These are phyloP conservation scores for Athelia sp. DNA, from an alignment of 1,284 basidiomycete genomes.

Conservation along the genomic window DNA sequence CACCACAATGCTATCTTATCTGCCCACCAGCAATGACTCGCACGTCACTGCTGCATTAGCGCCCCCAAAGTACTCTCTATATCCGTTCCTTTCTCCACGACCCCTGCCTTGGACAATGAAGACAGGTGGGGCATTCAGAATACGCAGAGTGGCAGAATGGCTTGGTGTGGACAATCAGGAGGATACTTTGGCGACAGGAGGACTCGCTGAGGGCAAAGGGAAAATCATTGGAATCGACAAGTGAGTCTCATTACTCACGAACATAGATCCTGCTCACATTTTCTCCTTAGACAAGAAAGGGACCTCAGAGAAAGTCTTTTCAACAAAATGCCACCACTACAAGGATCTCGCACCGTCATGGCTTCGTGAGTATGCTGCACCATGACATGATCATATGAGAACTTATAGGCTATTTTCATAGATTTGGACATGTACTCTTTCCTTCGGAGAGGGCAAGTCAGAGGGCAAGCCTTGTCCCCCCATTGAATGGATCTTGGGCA, in stretches of 20 bases:
- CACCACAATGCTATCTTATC: slow-evolving; percentile 30
- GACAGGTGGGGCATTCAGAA: slow-evolving; percentile 43
- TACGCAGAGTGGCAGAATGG: slow-evolving; percentile 60
- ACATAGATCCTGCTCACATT: slow-evolving; percentile 1
- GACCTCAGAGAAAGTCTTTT: slow-evolving; percentile 13
- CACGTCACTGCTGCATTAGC: slow-evolving; percentile 23
- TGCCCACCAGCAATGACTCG: slow-evolving; percentile 26
- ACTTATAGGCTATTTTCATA: slow-evolving; percentile 20
- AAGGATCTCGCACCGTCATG: slow-evolving; percentile 23
- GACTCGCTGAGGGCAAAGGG: slow-evolving; percentile 28
- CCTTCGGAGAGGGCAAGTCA: slow-evolving; percentile 28
- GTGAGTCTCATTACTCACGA: slow-evolving; percentile 21
- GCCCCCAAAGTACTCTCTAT: slow-evolving; percentile 46
- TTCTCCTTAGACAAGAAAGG: not conserved
- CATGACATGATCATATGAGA: too few relatives aligned
- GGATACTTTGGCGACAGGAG: slow-evolving; percentile 30
- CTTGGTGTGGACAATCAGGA: slow-evolving; percentile 31
- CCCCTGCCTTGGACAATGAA: slow-evolving; percentile 43
- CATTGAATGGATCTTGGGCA: slow-evolving; percentile 40
- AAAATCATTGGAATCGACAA: slow-evolving; percentile 25
- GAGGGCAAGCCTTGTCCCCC: slow-evolving; percentile 39
- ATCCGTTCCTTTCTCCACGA: slow-evolving; percentile 54
- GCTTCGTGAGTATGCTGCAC: slow-evolving; percentile 49
- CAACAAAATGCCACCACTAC: slow-evolving; percentile 1
- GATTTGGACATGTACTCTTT: slow-evolving; percentile 55